A percentile compares a stretch with the other conserved stretches of the same genome.
These are phyloP conservation scores for Coniochaeta ligniaria DNA, from an alignment of 2,329 filamentous ascomycete genomes.

Conservation along the genomic window DNA sequence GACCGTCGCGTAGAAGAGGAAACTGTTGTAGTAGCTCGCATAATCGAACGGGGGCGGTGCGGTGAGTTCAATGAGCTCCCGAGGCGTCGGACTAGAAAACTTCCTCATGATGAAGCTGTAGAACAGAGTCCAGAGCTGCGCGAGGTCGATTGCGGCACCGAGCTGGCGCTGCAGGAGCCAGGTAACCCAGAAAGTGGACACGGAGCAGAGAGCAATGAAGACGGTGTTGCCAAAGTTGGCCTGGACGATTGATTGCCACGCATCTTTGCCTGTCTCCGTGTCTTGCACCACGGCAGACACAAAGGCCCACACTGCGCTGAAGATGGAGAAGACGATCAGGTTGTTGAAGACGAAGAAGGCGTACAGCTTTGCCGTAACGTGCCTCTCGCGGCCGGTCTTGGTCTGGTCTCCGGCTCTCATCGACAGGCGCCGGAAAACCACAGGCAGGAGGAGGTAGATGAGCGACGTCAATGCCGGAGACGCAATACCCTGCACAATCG, in stretches of 20 bases:
- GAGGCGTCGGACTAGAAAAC: slow-evolving; percentile 80
- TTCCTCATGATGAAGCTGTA: slow-evolving; percentile 80
- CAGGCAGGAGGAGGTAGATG: slow-evolving; percentile 80
- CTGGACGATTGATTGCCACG: slow-evolving; percentile 62
- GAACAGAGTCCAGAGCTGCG: slow-evolving; percentile 77
- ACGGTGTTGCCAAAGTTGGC: slow-evolving; percentile 56
- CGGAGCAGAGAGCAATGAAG: slow-evolving; percentile 68
- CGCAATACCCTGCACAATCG: slow-evolving; percentile 83
- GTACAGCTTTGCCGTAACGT: slow-evolving; percentile 86
- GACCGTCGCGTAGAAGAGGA: slow-evolving; percentile 88
- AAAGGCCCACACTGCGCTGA: slow-evolving; percentile 74
- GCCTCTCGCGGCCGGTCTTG: slow-evolving; percentile 85
- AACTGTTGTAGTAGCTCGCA: slow-evolving; percentile 96
- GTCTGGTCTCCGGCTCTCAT: slow-evolving; percentile 80
- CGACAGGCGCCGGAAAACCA: slow-evolving; percentile 83
- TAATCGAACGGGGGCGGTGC: slow-evolving; percentile 92
- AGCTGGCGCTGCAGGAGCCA: slow-evolving; percentile 90
- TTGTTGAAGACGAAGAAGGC: slow-evolving; percentile 98
- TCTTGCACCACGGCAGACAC: slow-evolving; percentile 56
- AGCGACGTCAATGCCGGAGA: slow-evolving; percentile 83
- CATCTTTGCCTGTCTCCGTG: slow-evolving; percentile 48
- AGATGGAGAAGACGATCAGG: slow-evolving; percentile 85
- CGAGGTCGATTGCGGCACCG: slow-evolving; percentile 88
- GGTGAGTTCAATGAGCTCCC: slow-evolving; percentile 86
- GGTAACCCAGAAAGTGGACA: slow-evolving; percentile 90